These are phyloP conservation scores for Verbascum thapsus DNA, from an alignment of 257 asterid genomes.

Conservation along the genomic window DNA sequence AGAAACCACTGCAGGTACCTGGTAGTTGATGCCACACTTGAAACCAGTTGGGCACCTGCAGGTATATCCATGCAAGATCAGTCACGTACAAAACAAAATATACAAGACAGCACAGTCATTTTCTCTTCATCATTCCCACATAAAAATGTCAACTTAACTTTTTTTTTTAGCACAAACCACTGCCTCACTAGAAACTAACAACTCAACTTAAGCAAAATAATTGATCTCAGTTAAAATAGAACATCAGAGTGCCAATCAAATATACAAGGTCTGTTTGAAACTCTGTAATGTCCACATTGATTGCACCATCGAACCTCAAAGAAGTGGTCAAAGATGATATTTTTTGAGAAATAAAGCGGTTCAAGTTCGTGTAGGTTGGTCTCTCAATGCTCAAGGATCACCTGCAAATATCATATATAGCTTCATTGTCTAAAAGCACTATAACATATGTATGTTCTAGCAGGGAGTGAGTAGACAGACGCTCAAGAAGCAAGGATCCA, in stretches of 20 bases:
- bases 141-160: too few species aligned
- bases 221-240: too few species aligned
- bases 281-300: constrained; percentile 31
- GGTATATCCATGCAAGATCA: neutral
- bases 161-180: too few species aligned
- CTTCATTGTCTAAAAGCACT: constrained; percentile 31
- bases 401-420: constrained; percentile 32
- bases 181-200: too few species aligned
- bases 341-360: constrained; percentile 32
- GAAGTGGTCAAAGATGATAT: constrained; percentile 33
- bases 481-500: constrained; percentile 39
- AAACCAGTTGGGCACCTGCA: constrained; percentile 29
- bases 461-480: constrained; percentile 33
- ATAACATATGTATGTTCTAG: constrained; percentile 31
- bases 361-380: constrained; percentile 33
- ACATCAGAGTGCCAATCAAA: too few species aligned
- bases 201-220: too few species aligned
- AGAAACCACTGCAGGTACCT: constrained; percentile 14
- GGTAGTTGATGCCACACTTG: constrained; percentile 30
- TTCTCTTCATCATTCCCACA: too few species aligned
- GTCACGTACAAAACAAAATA: neutral
- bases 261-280: constrained; percentile 31
- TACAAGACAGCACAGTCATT: too few species aligned
- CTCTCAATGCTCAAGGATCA: constrained; percentile 31
- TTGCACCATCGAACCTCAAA: constrained; percentile 34